Base-by-base conservation (phyloP, 805 yeast species). In the Ogataea kodamae region DNA sequence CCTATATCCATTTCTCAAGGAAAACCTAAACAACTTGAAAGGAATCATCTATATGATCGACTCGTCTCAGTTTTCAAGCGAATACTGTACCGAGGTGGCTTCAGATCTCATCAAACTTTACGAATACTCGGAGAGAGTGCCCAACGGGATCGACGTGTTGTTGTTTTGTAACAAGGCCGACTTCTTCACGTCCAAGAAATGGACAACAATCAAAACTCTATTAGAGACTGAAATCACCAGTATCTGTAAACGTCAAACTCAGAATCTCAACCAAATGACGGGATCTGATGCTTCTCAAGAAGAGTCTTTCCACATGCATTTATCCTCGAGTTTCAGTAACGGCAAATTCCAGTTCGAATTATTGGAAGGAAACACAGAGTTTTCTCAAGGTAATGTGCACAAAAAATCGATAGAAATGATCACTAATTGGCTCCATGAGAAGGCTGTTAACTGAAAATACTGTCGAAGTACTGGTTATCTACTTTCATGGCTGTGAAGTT, bases 131-230 rank as follows among this genome's bases (percentile, higher is more conserved):
- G 97, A 86, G 53, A 39, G 48, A 10, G 63, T 68, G 31, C 75
- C 78, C 11, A 76, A 74, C 42, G 94, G 94, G 3, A 70, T 83
- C 14, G 90, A 85, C 52, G 67, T 83, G 25, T 63, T 83, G 29
- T 61, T 92, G 39, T 92, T 89, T 11, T 78, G 92, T 42, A 90
- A 90, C 64, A 90, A 90, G 57, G 72, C 74, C 32, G 97, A 92
- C 49, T 70, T 80, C 23, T 92, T 92, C 62, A 85, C 87, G 41
- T 74, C 94, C 10, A 73, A 86, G 47, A 90, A 92, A 13, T 67
- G 78, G 7, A 49, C 60, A 31, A 78, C 81, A 50, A 72, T 89
- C 32, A 70, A 64, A 45, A 66, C 67, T 16, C 55, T 76, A 24
- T 57, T 90, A 35, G 90, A 82, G 50, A 42, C 54, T 5, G 94